These are phyloP conservation scores for Triticum timopheevii DNA, from an alignment of 176 grass and related monocot genomes.

Conservation along the genomic window DNA sequence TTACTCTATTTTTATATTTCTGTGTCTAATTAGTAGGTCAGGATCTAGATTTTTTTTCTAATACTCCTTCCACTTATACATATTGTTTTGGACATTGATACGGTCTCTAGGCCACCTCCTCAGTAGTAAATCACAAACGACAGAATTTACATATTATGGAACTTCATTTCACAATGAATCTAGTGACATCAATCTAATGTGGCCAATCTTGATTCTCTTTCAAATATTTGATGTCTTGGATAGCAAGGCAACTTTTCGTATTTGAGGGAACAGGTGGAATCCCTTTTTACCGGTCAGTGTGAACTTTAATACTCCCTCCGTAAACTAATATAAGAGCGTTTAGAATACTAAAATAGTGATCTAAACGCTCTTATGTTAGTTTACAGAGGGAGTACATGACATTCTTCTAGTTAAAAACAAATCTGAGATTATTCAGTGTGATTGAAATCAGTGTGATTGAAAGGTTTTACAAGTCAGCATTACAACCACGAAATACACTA, in stretches of 20 bases:
- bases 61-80: neutral
- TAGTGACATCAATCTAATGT: neutral
- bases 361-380: no score
- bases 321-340: no score
- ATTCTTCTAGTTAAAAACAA: neutral
- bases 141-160: constrained; percentile 13
- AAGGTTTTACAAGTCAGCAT: neutral
- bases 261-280: neutral
- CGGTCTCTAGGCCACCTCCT: neutral
- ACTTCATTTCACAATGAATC: neutral
- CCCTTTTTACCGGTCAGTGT: neutral
- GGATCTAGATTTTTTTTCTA: constrained; percentile 19
- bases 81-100: neutral
- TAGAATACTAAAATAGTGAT: no score
- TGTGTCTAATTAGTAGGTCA: constrained; percentile 12
- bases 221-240: neutral
- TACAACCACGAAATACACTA: neutral
- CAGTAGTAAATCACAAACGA: neutral
- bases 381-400: neutral
- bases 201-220: neutral
- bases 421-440: neutral
- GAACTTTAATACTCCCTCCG: neutral
- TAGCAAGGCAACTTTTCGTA: neutral
- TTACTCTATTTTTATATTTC: constrained; percentile 20
- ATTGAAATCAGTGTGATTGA: constrained; percentile 22